Evolutionary conservation across 2,329 filamentous ascomycete species (phyloP).

Genomic region (Diplodia seriata): DNA sequence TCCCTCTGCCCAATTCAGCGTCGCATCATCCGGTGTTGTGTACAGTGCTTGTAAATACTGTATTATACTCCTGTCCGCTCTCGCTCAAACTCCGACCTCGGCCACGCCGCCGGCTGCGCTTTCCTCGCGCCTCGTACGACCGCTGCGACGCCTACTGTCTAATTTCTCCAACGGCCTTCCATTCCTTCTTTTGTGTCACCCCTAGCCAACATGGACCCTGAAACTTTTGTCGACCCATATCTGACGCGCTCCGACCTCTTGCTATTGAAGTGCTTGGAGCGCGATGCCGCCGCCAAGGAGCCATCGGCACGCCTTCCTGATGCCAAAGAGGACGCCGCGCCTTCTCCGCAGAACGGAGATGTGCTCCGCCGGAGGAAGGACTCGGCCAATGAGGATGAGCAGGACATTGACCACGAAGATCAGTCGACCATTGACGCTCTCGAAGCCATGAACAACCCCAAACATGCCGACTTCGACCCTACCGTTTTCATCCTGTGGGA

Average conservation of each 20-base stretch:
- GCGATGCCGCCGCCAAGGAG: conserved; percentile 37
- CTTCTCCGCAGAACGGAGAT: conserved; percentile 17
- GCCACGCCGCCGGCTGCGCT: too few species aligned
- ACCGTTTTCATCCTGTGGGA: conserved; percentile 63
- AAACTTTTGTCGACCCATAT: conserved; percentile 39
- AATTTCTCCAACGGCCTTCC: not conserved
- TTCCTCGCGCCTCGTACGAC: not conserved
- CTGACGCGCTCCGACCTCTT: conserved; percentile 51
- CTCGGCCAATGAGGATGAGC: conserved; percentile 10
- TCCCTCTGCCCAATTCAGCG: not conserved
- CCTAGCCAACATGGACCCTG: conserved; percentile 3
- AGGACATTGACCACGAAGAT: conserved; percentile 31
- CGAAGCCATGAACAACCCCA: conserved; percentile 58
- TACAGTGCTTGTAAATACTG: conserved; percentile 19
- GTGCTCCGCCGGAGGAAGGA: conserved; percentile 13
- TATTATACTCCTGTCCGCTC: conserved; percentile 13
- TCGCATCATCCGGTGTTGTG: not conserved
- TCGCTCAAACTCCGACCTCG: not conserved
- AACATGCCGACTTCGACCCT: conserved; percentile 58
- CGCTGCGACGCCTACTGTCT: not conserved
- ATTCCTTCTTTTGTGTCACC: not conserved
- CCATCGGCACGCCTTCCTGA: not conserved
- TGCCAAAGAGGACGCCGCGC: conserved; percentile 7
- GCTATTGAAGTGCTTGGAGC: conserved; percentile 49
- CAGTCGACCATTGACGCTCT: conserved; percentile 52